Percentiles rank a stretch among this genome's conserved stretches.
phyloP scores from a whole-genome alignment of 345 rosid species.

The Firmiana major region DNA sequence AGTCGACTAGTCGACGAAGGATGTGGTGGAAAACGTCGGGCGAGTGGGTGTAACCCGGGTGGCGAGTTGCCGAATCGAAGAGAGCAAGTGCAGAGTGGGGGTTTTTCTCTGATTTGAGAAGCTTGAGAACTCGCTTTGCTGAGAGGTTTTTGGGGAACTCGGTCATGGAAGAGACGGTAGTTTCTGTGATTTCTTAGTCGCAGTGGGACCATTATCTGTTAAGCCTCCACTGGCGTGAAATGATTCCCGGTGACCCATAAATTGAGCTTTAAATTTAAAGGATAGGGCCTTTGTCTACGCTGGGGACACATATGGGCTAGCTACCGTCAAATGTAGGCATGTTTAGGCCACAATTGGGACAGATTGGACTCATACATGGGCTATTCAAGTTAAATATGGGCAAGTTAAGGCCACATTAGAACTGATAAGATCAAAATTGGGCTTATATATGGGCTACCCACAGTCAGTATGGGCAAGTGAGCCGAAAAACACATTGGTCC shows the following conservation, averaged over 20 bases:
- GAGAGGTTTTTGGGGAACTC: conserved; percentile 54
- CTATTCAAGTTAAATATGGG: no score
- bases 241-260: background rate
- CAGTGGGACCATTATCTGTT: conserved; percentile 1
- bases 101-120: conserved; percentile 60
- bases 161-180: conserved; percentile 37
- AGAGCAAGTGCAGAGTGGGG: conserved; percentile 47
- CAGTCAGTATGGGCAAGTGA: no score
- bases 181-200: conserved; percentile 9
- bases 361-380: background rate
- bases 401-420: no score
- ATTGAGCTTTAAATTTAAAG: background rate
- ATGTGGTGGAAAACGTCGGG: conserved; percentile 64
- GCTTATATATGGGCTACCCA: no score
- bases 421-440: no score
- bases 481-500: no score
- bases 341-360: background rate
- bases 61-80: conserved; percentile 58
- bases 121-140: conserved; percentile 52
- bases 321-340: background rate
- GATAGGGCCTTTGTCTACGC: background rate
- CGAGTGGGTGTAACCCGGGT: conserved; percentile 57
- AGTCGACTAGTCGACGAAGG: conserved; percentile 63
- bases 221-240: background rate
- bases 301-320: background rate